Base-by-base conservation (phyloP, 192 early-diverging fungal species). In the Gryganskiella cystojenkinii region DNA sequence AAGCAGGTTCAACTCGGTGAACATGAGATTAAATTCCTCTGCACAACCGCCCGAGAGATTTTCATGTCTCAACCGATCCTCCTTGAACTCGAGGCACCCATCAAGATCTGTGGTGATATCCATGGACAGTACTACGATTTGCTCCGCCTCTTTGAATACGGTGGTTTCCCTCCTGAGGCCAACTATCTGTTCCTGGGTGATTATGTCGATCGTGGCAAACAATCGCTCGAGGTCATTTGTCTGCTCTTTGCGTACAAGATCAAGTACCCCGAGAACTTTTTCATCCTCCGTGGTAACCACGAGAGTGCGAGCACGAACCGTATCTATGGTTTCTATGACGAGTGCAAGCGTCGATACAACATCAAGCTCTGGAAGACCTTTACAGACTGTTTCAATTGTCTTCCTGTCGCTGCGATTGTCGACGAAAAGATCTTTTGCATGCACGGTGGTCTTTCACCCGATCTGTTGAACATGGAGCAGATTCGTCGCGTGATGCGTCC, bases 241-340 rank as follows among this genome's bases (percentile, higher is more conserved):
- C 84, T 99, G 54, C 86, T 99, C 54, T 87, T 99, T 47, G 95
- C 96, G 28, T 99, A 99, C 90, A 99, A 99, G 81, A 99, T 99
- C 90, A 99, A 99, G 87, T 99, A 95, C 82, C 97, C 96, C 3
- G 97, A 97, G 65, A 99, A 99, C 90, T 99, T 99, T 80, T 99
- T 99, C 87, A 95, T 99, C 71, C 87, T 99, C 65, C 91, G 97
- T 73, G 97, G 97, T 54, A 99, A 99, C 84, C 97, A 99, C 82
- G 97, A 99, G 82, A 95, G 94, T 71, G 97, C 97, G 8, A 95
- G 93, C 75, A 95, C 96, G 70, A 97, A 96, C 86, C 88, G 95
- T 64, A 98, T 99, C 73, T 99, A 99, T 80, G 97, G 97, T 7
- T 99, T 99, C 81, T 99, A 97, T 80, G 94, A 99, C 72, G 97